Percentiles rank a stretch among this genome's conserved stretches.
These are phyloP conservation scores for Stachybotrys chartarum DNA, from an alignment of 2,329 filamentous ascomycete species.

Conservation along the genomic window DNA sequence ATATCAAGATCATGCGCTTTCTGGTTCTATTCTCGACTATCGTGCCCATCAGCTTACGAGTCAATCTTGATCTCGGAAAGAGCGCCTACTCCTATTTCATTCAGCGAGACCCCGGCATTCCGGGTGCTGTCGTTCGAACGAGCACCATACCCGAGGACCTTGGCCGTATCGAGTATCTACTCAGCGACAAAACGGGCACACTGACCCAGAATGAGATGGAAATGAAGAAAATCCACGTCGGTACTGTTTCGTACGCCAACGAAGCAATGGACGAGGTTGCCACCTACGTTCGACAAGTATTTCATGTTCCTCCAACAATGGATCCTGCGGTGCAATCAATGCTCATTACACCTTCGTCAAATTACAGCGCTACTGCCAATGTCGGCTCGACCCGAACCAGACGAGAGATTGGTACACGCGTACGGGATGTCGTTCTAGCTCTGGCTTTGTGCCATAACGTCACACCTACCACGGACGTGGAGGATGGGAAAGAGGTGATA, in stretches of 20 bases:
- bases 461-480: constrained; percentile 73
- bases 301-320: constrained; percentile 47
- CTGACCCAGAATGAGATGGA: constrained; percentile 98
- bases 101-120: constrained; percentile 81
- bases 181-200: constrained; percentile 98
- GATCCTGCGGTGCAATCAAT: constrained; percentile 35
- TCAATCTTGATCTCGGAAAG: constrained; percentile 96
- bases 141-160: constrained; percentile 97
- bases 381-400: constrained; percentile 70
- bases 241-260: constrained; percentile 95
- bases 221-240: constrained; percentile 96
- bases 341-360: constrained; percentile 71
- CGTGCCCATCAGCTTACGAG: constrained; percentile 90
- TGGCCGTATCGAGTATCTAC: constrained; percentile 88
- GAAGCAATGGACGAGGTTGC: constrained; percentile 98
- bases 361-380: constrained; percentile 53
- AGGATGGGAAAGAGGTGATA: constrained; percentile 67
- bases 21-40: constrained; percentile 98
- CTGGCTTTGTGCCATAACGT: constrained; percentile 95
- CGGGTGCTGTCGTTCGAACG: constrained; percentile 86
- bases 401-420: constrained; percentile 86
- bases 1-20: constrained; percentile 97
- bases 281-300: constrained; percentile 79
- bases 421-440: constrained; percentile 87
- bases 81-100: constrained; percentile 95